Evolutionary conservation across 108 stramenopile species (phyloP).

Genomic region (Skeletonema potamos): DNA sequence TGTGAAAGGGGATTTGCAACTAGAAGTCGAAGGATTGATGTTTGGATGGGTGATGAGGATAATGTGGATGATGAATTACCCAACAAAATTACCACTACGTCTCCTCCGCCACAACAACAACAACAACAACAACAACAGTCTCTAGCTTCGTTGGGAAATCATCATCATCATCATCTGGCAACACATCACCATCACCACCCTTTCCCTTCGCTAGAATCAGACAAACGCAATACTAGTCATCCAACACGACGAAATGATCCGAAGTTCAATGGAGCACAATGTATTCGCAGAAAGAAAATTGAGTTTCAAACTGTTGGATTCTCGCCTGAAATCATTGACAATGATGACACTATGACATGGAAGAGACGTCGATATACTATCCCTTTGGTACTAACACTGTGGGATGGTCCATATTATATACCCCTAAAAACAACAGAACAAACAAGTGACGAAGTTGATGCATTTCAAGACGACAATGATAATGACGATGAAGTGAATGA

Average conservation of each 20-base stretch:
- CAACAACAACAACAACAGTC: too few relatives aligned
- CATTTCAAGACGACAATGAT: not conserved
- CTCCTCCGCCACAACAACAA: not conserved
- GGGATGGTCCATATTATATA: conserved; percentile 65
- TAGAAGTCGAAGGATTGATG: conserved; percentile 14
- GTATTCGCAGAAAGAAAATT: conserved; percentile 41
- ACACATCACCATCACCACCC: not conserved
- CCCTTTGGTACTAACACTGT: conserved; percentile 66
- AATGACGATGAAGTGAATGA: not conserved
- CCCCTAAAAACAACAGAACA: not conserved
- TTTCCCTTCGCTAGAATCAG: not conserved
- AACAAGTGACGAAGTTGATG: conserved; percentile 2
- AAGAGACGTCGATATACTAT: conserved; percentile 41
- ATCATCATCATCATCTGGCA: not conserved
- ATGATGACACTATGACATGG: conserved; percentile 8
- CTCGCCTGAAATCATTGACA: conserved; percentile 9
- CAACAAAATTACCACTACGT: not conserved
- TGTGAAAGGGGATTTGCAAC: conserved; percentile 26
- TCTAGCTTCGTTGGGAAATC: not conserved
- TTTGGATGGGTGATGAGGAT: conserved; percentile 20
- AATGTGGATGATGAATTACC: not conserved
- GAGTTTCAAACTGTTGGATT: conserved; percentile 34
- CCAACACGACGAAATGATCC: not conserved
- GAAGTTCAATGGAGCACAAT: conserved; percentile 23
- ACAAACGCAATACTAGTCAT: not conserved